Evolutionary conservation across 768 basidiomycete genomes (phyloP).

Genomic region (Suillus alpinus): DNA sequence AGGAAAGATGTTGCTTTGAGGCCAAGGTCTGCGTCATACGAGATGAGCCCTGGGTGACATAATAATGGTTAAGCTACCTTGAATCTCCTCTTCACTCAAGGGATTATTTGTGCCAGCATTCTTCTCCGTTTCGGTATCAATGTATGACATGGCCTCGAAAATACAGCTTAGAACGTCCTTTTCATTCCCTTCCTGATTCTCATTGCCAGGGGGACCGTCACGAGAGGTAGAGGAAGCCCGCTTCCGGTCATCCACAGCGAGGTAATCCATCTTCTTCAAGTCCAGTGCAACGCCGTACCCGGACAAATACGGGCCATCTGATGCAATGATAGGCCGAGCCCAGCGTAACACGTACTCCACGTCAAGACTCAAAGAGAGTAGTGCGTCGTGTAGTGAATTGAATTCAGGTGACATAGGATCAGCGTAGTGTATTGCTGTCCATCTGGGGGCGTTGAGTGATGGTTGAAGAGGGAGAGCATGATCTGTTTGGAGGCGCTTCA

Average conservation of each 20-base stretch:
- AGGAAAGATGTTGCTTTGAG: conserved; percentile 75
- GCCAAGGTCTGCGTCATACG: conserved; percentile 51
- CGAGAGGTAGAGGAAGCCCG: neutral
- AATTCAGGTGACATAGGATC: conserved; percentile 65
- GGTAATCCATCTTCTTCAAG: conserved; percentile 96
- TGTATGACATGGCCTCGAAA: conserved; percentile 29
- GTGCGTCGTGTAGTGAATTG: conserved; percentile 62
- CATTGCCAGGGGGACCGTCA: neutral
- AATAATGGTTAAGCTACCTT: conserved; percentile 35
- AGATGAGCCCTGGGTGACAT: neutral
- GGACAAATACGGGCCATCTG: conserved; percentile 46
- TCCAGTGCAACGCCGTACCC: conserved; percentile 93
- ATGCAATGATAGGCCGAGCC: conserved; percentile 13
- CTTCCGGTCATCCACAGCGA: conserved; percentile 84
- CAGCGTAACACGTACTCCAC: conserved; percentile 74
- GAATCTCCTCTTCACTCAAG: conserved; percentile 51
- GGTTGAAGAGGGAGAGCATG: conserved; percentile 60
- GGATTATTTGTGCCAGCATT: conserved; percentile 42
- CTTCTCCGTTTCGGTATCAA: conserved; percentile 27
- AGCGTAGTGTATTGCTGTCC: conserved; percentile 78
- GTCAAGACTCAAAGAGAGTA: conserved; percentile 48
- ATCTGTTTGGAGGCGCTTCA: conserved; percentile 70
- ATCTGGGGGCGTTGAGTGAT: conserved; percentile 44
- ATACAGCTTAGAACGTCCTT: conserved; percentile 25
- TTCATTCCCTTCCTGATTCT: conserved; percentile 11